phyloP scores from a whole-genome alignment of 129 eudicot species.

The Saussurea involucrata region DNA sequence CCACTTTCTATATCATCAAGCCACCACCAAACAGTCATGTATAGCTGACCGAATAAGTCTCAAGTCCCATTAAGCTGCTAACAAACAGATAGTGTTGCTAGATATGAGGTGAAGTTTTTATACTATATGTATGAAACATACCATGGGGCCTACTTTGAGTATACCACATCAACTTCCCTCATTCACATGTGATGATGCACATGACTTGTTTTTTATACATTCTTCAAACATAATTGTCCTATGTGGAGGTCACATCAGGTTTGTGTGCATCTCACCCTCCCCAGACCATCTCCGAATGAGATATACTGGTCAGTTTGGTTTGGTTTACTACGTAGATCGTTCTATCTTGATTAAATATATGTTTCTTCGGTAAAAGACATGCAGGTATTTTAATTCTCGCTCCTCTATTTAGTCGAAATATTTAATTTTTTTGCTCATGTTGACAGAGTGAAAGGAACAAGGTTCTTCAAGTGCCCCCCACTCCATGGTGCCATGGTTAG shows the following conservation, averaged over 20 bases:
- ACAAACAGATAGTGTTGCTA: too few relatives aligned
- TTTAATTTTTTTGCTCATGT: conserved; percentile 13
- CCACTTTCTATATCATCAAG: too few relatives aligned
- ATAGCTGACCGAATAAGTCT: too few relatives aligned
- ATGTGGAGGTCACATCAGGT: neutral
- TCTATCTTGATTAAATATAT: neutral
- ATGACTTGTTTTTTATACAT: neutral
- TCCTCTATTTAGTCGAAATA: neutral
- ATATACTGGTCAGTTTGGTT: neutral
- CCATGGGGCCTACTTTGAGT: neutral
- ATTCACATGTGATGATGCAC: neutral
- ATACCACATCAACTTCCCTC: neutral
- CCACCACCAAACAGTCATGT: too few relatives aligned
- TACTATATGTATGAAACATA: neutral
- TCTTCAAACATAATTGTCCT: neutral
- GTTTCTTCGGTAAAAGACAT: neutral
- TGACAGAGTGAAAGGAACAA: conserved; percentile 82
- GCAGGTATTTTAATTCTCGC: neutral
- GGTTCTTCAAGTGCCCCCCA: conserved; percentile 85
- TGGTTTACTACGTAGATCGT: neutral
- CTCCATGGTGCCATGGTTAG: conserved; percentile 90
- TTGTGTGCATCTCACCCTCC: neutral
- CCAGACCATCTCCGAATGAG: neutral
- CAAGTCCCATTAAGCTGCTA: too few relatives aligned
- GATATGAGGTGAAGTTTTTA: neutral